Base-by-base conservation (phyloP, 2,329 filamentous ascomycete species). In the Nemania sp. region DNA sequence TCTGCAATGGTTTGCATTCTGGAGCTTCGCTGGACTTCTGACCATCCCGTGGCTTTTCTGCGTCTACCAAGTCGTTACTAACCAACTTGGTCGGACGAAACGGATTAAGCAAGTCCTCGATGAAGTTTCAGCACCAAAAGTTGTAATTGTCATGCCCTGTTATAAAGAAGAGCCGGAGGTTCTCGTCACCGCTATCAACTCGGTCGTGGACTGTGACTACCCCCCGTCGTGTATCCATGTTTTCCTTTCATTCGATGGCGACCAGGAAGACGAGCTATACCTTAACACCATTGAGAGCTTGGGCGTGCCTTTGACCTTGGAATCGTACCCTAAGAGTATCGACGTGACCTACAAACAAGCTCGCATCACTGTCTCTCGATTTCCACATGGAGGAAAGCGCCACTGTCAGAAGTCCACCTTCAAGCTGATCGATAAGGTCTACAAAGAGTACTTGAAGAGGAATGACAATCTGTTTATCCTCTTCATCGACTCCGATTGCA, bases 401-500 rank as follows among this genome's bases (percentile, higher is more conserved):
- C 86, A 93, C 68, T 97, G 92, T 68, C 93, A 99, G 68, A 97
- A 97, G 74, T 82, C 84, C 57, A 96, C 93, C 0, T 97, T 93
- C 76, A 89, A 88, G 69, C 85, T 97, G 56, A 96, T 97, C 65
- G 91, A 97, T 75, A 91, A 88, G 66, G 87, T 97, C 14, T 97
- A 97, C 70, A 82, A 86, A 46, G 83, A 91, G 52, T 97, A 97
- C 62, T 78, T 96, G 48, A 88, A 87, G 72, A 81, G 85, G 42
- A 90, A 96, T 68, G 93, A 97, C 72, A 90, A 97, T 64, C 77
- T 97, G 0, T 97, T 97, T 70, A 88, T 97, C 48, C 82, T 97
- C 9, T 97, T 97, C 74, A 97, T 97, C 68, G 93, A 97, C 74
- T 97, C 92, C 0, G 93, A 97, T 70, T 97, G 94, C 72, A 94